phyloP scores from a whole-genome alignment of 1,284 basidiomycete species.

The Agroathelia rolfsii region DNA sequence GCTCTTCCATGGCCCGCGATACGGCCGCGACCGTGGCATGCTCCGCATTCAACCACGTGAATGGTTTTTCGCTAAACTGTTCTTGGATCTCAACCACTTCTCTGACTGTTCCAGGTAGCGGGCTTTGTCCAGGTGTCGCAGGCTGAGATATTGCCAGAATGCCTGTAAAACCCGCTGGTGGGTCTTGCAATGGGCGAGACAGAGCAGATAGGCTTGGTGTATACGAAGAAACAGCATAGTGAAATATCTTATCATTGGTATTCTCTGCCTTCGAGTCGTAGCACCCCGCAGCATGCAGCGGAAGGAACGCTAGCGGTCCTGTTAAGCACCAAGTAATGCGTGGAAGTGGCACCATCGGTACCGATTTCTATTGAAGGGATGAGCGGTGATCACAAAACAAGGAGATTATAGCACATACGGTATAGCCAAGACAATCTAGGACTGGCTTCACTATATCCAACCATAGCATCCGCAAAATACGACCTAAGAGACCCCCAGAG shows the following conservation, averaged over 20 bases:
- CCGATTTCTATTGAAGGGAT: too few species aligned
- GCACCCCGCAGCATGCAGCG: slow-evolving; percentile 23
- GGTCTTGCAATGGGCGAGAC: neutral
- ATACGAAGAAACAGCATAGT: slow-evolving; percentile 17
- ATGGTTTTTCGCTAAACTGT: too few species aligned
- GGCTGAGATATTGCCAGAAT: slow-evolving; percentile 7
- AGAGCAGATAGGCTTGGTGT: slow-evolving; percentile 14
- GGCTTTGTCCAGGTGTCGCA: slow-evolving; percentile 1
- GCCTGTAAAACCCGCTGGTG: neutral
- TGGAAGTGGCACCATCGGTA: too few species aligned
- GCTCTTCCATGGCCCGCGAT: neutral
- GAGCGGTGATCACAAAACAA: too few species aligned
- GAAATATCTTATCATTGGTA: slow-evolving; percentile 9
- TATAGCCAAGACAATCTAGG: too few species aligned
- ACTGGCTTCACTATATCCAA: too few species aligned
- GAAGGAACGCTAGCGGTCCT: slow-evolving; percentile 21
- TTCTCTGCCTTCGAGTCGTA: slow-evolving; percentile 10
- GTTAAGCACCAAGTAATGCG: slow-evolving; percentile 24
- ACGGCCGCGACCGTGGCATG: neutral
- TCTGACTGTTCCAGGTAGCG: slow-evolving; percentile 5
- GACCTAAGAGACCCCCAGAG: too few species aligned
- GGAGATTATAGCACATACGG: too few species aligned
- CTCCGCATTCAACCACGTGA: too few species aligned
- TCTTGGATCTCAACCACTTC: slow-evolving; percentile 3
- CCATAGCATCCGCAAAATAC: too few species aligned